Base-by-base conservation (phyloP, 129 eudicot species). In the Sambucus nigra region DNA sequence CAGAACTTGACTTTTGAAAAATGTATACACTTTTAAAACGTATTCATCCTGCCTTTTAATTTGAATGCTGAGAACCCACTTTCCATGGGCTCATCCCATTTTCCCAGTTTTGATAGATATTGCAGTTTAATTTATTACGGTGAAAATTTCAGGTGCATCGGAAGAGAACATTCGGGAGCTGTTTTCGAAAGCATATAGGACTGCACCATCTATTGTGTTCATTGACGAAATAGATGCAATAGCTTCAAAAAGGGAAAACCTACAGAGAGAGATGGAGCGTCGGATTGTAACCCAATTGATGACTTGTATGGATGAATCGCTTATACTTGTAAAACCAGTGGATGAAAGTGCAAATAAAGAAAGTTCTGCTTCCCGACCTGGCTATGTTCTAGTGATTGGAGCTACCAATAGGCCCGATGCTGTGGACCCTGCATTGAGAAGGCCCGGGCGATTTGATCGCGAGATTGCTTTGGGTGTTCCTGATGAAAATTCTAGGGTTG, bases 401-500 rank as follows among this genome's bases (percentile, higher is more conserved):
- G 95, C 98, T 28, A 91, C 98, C 41, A 91, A 91, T 42, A 85
- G 95, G 65, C 98, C 95, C 15, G 98, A 91, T 61, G 94, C 95
- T 23, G 71, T 91, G 58, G 98, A 91, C 67, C 81, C 89, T 28
- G 98, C 98, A 14, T 62, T 91, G 61, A 76, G 98, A 73, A 76
- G 98, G 61, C 86, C 94, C 7, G 98, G 98, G 21, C 69, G 98
- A 21, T 85, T 91, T 68, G 86, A 82, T 61, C 83, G 80, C 14
- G 98, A 91, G 71, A 81, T 91, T 53, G 26, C 55, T 25, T 63
- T 91, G 55, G 94, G 95, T 42, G 81, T 91, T 66, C 98, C 98
- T 0, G 77, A 91, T 66, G 98, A 91, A 82, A 66, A 48, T 44
- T 84, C 98, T 8, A 80, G 98, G 79, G 40, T 73, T 18, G 68